These are phyloP conservation scores for Lachnellula subtilissima DNA, from an alignment of 2,329 filamentous ascomycete genomes.

Conservation along the genomic window DNA sequence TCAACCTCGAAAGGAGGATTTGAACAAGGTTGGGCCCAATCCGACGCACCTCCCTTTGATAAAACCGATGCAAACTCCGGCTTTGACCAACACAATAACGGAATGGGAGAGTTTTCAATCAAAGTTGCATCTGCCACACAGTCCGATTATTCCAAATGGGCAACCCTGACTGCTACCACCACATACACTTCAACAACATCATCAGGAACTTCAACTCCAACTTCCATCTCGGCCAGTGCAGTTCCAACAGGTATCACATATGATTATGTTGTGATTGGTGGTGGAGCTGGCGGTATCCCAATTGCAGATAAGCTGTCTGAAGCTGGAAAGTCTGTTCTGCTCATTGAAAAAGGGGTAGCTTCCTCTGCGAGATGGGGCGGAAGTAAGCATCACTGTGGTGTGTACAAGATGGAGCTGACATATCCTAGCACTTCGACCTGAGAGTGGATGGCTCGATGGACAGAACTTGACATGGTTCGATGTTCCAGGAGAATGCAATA, in stretches of 20 bases:
- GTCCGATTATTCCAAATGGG: slow-evolving; percentile 32
- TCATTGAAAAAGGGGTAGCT: slow-evolving; percentile 56
- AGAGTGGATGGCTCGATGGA: slow-evolving; percentile 53
- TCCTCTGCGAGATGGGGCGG: slow-evolving; percentile 64
- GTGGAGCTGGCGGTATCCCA: slow-evolving; percentile 48
- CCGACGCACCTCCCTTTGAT: slow-evolving; percentile 34
- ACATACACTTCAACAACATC: slow-evolving; percentile 27
- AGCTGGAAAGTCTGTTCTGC: slow-evolving; percentile 58
- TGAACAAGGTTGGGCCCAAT: slow-evolving; percentile 53
- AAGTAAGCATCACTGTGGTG: slow-evolving; percentile 23
- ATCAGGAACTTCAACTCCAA: slow-evolving; percentile 41
- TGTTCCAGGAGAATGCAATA: slow-evolving; percentile 65
- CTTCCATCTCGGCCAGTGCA: slow-evolving; percentile 41
- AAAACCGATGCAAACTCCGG: slow-evolving; percentile 41
- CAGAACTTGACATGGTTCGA: slow-evolving; percentile 66
- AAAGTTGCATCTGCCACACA: slow-evolving; percentile 40
- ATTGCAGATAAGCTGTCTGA: slow-evolving; percentile 56
- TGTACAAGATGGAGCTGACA: slow-evolving; percentile 2
- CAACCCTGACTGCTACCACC: slow-evolving; percentile 26
- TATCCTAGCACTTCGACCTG: slow-evolving; percentile 22
- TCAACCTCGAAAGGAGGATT: slow-evolving; percentile 41
- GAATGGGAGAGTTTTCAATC: slow-evolving; percentile 49
- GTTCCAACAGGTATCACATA: slow-evolving; percentile 43
- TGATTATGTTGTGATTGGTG: slow-evolving; percentile 52
- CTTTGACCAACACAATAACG: slow-evolving; percentile 51